Conservation (phyloP, 208 protist genomes). For the Leishmania major region DNA sequence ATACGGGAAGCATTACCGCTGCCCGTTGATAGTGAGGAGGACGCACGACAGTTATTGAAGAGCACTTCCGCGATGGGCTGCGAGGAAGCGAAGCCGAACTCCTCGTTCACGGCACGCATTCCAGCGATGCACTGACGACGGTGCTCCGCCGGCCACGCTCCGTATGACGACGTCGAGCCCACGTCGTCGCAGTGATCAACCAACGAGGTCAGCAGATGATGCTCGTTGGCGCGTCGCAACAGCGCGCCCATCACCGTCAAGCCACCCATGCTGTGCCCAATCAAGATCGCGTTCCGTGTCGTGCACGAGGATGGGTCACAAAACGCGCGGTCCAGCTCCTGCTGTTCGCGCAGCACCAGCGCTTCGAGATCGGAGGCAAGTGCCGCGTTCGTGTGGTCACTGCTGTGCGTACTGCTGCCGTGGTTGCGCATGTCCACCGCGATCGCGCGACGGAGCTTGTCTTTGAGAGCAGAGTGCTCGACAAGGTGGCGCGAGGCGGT, state of each 20-base stretch:
- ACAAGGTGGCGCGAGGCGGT: constrained; percentile 50
- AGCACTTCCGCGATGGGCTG: constrained; percentile 51
- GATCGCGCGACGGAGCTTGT: constrained; percentile 44
- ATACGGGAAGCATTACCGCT: constrained; percentile 19
- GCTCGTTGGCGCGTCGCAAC: constrained; percentile 80
- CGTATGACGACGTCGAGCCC: constrained; percentile 1
- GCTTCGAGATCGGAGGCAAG: constrained; percentile 77
- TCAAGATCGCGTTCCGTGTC: constrained; percentile 45
- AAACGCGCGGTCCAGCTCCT: constrained; percentile 21
- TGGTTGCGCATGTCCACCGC: constrained; percentile 89
- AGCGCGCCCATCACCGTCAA: constrained; percentile 69
- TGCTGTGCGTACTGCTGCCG: constrained; percentile 66
- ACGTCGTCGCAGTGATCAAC: constrained; percentile 18
- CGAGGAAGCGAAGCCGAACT: constrained; percentile 48
- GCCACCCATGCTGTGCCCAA: constrained; percentile 92
- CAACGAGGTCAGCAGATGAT: constrained; percentile 35
- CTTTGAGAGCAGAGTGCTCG: constrained; percentile 40
- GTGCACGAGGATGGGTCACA: constrained; percentile 6
- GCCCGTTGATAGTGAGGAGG: not conserved
- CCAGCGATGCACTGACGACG: constrained; percentile 23
- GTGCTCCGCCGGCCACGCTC: constrained; percentile 27
- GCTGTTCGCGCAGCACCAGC: constrained; percentile 50
- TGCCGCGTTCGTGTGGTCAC: constrained; percentile 58
- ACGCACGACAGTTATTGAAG: constrained; percentile 25
- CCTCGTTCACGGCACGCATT: constrained; percentile 71